phyloP scores from a whole-genome alignment of 176 grass and related monocot species.

The Paspalum vaginatum region DNA sequence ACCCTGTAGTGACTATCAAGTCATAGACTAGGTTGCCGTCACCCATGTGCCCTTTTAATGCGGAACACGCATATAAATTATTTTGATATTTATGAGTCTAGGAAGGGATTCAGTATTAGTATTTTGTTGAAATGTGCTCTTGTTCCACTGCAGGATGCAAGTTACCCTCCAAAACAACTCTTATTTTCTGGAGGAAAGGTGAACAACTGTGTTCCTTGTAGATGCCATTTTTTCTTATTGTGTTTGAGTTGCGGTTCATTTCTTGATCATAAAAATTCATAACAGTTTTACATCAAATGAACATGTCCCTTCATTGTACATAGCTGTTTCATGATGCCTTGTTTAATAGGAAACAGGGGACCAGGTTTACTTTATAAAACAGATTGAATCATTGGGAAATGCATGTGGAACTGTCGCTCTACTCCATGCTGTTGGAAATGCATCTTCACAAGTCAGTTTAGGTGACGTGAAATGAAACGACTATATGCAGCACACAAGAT shows the following conservation, averaged over 20 bases:
- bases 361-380: constrained; percentile 75
- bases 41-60: neutral
- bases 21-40: no score
- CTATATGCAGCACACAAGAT: neutral
- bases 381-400: constrained; percentile 75
- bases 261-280: neutral
- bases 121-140: neutral
- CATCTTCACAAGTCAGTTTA: constrained; percentile 58
- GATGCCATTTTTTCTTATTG: neutral
- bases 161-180: neutral
- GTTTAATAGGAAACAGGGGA: constrained; percentile 42
- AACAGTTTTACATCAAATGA: neutral
- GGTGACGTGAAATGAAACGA: constrained; percentile 41
- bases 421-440: constrained; percentile 84
- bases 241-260: neutral
- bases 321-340: constrained; percentile 2
- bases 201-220: neutral
- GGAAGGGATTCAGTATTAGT: neutral
- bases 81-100: neutral
- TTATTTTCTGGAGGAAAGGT: constrained; percentile 39
- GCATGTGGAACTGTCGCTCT: constrained; percentile 90
- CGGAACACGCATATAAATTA: neutral
- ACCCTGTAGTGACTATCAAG: no score
- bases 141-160: constrained; percentile 29
- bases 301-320: neutral